Evolutionary conservation across 768 basidiomycete genomes (phyloP).

Genomic region (Xerocomellus dryophilus): DNA sequence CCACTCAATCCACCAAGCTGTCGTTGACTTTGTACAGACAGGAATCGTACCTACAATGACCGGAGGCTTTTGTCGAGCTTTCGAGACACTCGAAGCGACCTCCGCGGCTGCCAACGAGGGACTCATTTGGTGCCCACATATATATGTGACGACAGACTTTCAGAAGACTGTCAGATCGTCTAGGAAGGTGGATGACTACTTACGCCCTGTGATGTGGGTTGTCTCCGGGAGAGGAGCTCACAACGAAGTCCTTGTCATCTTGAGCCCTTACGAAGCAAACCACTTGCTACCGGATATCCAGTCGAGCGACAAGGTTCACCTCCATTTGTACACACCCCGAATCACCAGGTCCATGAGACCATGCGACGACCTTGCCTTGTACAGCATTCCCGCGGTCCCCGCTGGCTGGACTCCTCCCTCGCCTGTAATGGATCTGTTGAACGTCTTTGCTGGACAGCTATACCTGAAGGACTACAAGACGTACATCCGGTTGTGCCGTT

Average conservation of each 20-base stretch:
- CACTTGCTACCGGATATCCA: conserved; percentile 37
- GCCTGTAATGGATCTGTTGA: conserved; percentile 15
- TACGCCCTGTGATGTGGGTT: background rate
- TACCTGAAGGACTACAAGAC: conserved; percentile 28
- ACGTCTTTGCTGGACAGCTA: conserved; percentile 34
- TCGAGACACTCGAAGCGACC: background rate
- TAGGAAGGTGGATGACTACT: background rate
- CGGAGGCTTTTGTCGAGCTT: background rate
- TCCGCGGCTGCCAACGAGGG: conserved; percentile 15
- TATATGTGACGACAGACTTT: conserved; percentile 19
- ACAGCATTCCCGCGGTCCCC: too few species aligned
- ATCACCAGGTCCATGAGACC: too few species aligned
- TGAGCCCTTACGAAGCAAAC: conserved; percentile 30
- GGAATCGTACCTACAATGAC: background rate
- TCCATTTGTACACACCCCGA: too few species aligned
- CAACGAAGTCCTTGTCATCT: too few species aligned
- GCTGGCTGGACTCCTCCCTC: too few species aligned
- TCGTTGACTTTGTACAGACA: background rate
- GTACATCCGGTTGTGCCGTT: conserved; percentile 28
- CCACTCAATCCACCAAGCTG: conserved; percentile 10
- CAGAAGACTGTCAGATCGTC: conserved; percentile 4
- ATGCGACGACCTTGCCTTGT: too few species aligned
- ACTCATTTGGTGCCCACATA: conserved; percentile 14
- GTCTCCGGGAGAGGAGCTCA: too few species aligned
- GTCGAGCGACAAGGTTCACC: conserved; percentile 7